Conservation (phyloP, 257 asterid genomes). For the Hygrophila difformis region DNA sequence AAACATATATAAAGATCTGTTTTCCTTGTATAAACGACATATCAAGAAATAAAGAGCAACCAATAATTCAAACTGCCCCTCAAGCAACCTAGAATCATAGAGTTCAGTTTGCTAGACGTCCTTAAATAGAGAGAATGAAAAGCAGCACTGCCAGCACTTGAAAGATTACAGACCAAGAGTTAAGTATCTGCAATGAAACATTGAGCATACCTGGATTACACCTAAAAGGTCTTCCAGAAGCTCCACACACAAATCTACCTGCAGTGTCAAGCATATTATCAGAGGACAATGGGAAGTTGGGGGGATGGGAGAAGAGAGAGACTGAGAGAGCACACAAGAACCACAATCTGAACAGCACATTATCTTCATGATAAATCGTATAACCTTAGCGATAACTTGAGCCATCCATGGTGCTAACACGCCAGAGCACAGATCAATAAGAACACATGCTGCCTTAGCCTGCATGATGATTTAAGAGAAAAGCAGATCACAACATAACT, state of each 20-base stretch:
- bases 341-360: conserved; percentile 13
- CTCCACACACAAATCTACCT: conserved; percentile 89
- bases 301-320: no score
- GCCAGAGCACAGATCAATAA: conserved; percentile 87
- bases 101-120: conserved; percentile 9
- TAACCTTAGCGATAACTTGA: conserved; percentile 91
- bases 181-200: conserved; percentile 8
- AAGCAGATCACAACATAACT: conserved; percentile 13
- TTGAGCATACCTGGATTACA: conserved; percentile 61
- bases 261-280: conserved; percentile 15
- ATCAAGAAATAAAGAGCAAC: no score
- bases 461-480: conserved; percentile 30
- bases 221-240: conserved; percentile 91
- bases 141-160: neutral
- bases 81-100: no score
- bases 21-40: no score
- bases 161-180: conserved; percentile 3
- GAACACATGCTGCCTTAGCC: conserved; percentile 93
- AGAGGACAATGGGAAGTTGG: conserved; percentile 14
- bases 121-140: conserved; percentile 12
- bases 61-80: no score
- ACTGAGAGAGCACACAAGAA: conserved; percentile 12
- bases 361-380: conserved; percentile 12
- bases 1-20: no score
- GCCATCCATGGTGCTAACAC: conserved; percentile 91